Conservation (phyloP, 768 basidiomycete genomes). For the Pleurotus eryngii region DNA sequence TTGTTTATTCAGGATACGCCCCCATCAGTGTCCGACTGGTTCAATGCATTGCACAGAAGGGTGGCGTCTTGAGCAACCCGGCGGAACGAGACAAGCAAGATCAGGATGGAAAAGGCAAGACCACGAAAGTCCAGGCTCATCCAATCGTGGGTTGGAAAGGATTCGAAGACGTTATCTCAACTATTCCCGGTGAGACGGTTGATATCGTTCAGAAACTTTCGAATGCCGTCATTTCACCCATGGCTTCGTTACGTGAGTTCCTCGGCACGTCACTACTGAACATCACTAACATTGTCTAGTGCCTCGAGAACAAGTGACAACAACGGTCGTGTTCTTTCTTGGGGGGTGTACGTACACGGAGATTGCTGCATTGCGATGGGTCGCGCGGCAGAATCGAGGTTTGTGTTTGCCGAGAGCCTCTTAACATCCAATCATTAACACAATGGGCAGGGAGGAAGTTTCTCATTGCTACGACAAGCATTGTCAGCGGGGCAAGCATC, state of each 20-base stretch:
- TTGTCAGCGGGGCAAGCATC: constrained; percentile 75
- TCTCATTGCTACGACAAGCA: constrained; percentile 88
- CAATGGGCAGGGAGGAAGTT: constrained; percentile 69
- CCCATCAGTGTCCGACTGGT: constrained; percentile 89
- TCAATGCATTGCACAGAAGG: constrained; percentile 91
- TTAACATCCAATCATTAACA: constrained; percentile 8
- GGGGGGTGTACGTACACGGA: constrained; percentile 98
- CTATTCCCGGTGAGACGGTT: constrained; percentile 82
- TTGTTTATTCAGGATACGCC: constrained; percentile 95
- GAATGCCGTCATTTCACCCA: constrained; percentile 21
- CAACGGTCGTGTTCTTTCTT: constrained; percentile 92
- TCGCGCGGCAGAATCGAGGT: constrained; percentile 83
- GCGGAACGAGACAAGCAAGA: constrained; percentile 40
- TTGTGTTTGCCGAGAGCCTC: constrained; percentile 16
- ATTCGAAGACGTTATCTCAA: constrained; percentile 84
- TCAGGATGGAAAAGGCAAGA: constrained; percentile 25
- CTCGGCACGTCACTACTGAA: not conserved
- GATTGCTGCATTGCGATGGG: constrained; percentile 93
- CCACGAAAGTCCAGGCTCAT: constrained; percentile 73
- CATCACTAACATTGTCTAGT: constrained; percentile 25
- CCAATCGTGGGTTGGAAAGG: constrained; percentile 97
- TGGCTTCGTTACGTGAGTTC: constrained; percentile 30
- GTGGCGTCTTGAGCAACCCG: constrained; percentile 81
- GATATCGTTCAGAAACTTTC: constrained; percentile 61
- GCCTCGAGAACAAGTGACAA: constrained; percentile 61